Percentiles rank a stretch among this genome's conserved stretches.
phyloP scores from a whole-genome alignment of 306 rosid genomes.

The Rubus parviflorus region DNA sequence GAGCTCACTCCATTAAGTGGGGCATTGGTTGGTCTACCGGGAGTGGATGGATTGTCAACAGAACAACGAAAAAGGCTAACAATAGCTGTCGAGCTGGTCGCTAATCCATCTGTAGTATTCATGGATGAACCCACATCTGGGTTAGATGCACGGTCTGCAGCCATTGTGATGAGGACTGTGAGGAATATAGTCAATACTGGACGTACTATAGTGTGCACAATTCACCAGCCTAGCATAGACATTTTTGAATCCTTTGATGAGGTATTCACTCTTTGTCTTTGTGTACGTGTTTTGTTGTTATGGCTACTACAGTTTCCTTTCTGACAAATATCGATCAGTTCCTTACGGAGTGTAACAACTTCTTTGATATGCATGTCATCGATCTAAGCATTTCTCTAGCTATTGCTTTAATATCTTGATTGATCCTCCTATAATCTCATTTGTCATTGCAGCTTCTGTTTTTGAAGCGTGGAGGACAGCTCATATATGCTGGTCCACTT shows the following conservation, averaged over 20 bases:
- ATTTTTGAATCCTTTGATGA: constrained; percentile 98
- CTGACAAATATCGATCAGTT: neutral
- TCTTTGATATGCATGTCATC: too few relatives aligned
- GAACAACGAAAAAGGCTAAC: constrained; percentile 94
- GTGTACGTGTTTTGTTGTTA: neutral
- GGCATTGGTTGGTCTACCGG: constrained; percentile 90
- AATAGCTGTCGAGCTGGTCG: constrained; percentile 92
- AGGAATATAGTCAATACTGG: constrained; percentile 96
- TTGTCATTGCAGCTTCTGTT: constrained; percentile 68
- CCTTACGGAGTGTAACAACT: neutral
- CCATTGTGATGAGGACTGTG: constrained; percentile 99
- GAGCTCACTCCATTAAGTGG: constrained; percentile 83
- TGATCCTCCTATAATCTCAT: constrained; percentile 24
- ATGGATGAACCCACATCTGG: constrained; percentile 99
- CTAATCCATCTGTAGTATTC: constrained; percentile 91
- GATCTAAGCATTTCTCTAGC: neutral
- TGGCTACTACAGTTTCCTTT: neutral
- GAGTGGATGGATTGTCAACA: constrained; percentile 89
- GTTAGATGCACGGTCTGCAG: constrained; percentile 95
- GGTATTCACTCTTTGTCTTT: constrained; percentile 39
- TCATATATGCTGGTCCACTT: constrained; percentile 97
- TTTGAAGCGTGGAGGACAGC: constrained; percentile 99
- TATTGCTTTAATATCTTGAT: neutral
- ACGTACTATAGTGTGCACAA: constrained; percentile 95
- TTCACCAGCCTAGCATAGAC: constrained; percentile 98